Base-by-base conservation (phyloP, 1,139 yeast species). In the Kazachstania sp. region DNA sequence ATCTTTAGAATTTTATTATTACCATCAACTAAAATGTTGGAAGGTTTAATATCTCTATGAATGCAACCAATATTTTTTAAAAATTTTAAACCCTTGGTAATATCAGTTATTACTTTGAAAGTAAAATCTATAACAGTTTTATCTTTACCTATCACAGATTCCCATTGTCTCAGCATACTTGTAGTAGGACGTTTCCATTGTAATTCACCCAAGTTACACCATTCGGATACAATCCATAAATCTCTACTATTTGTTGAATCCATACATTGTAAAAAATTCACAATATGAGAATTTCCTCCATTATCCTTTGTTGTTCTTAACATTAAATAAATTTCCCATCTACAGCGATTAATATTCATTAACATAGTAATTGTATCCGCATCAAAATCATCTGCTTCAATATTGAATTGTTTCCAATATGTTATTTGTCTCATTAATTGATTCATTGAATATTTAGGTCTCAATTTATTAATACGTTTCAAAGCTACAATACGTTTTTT, bases 1-100 rank as follows among this genome's bases (percentile, higher is more conserved):
- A 92, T 71, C 65, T 90, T 90, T 47, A 88, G 86, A 56, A 81
- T 78, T 3, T 95, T 95, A 8, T 70, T 58, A 2, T 65, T 60
- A 1, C 55, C 51, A 60, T 86, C 92, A 12, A 90, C 66, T 48
- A 92, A 66, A 44, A 92, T 86, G 64, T 92, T 92, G 49, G 90
- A 92, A 1, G 97, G 97, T 63, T 92, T 92, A 55, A 92, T 81
- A 62, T 83, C 98, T 53, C 98, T 74, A 66, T 92, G 98, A 50
- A 92, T 85, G 52, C 90, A 86, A 47, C 82, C 79, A 51, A 84
- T 82, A 58, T 78, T 81, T 64, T 87, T 92, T 48, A 92, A 72
- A 64, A 88, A 92, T 23, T 84, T 77, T 45, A 92, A 69, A 0
- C 97, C 98, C 39, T 41, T 34, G 1, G 57, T 39, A 18, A 62